These are phyloP conservation scores for Leptographium procerum DNA, from an alignment of 2,329 filamentous ascomycete genomes.

Conservation along the genomic window DNA sequence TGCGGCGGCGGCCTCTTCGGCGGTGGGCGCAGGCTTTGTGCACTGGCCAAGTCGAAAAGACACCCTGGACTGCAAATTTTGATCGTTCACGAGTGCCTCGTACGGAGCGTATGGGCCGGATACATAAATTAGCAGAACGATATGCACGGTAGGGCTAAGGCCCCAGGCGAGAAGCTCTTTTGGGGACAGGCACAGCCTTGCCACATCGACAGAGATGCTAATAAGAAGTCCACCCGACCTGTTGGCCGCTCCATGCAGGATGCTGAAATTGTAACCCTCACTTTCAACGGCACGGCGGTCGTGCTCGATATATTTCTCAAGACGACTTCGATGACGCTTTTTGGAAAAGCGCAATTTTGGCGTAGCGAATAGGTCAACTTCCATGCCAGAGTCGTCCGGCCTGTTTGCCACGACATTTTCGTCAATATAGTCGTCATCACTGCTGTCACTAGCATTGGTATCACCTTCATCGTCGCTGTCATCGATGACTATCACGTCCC, in stretches of 20 bases:
- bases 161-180: conserved; percentile 72
- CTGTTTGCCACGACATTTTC: conserved; percentile 14
- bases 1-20: conserved; percentile 24
- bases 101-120: conserved; percentile 46
- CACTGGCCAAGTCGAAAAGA: conserved; percentile 62
- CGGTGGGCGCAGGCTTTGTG: conserved; percentile 58
- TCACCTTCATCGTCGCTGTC: not conserved
- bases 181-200: conserved; percentile 60
- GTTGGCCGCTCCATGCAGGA: conserved; percentile 37
- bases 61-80: conserved; percentile 9
- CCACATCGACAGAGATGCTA: conserved; percentile 56
- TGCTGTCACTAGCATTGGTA: not conserved
- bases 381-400: conserved; percentile 12
- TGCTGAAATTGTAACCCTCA: conserved; percentile 60
- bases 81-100: conserved; percentile 34
- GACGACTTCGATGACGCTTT: not conserved
- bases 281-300: conserved; percentile 52
- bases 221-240: conserved; percentile 36
- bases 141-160: conserved; percentile 52
- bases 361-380: conserved; percentile 13
- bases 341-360: not conserved
- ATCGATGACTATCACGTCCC: not conserved
- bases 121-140: conserved; percentile 62
- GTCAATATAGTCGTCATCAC: conserved; percentile 16
- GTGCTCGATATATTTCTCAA: conserved; percentile 26